phyloP scores from a whole-genome alignment of 129 eudicot species.

The Helianthus annuus region HanXRQr2.0-SUNRISE NC_035444.2:28424913-28425412 shows the following conservation, averaged over 20 bases:
- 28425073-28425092: neutral
- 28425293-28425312: too few species aligned
- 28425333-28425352: too few species aligned
- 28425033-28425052: neutral
- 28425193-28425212: too few species aligned
- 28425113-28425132: neutral
- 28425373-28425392: too few species aligned
- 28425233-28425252: too few species aligned
- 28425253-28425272: neutral
- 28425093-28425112: neutral
- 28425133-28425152: neutral
- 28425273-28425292: too few species aligned
- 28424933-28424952: constrained; percentile 50
- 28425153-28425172: neutral
- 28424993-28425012: constrained; percentile 24
- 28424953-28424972: constrained; percentile 42
- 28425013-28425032: neutral
- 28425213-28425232: too few species aligned
- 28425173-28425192: too few species aligned
- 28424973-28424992: constrained; percentile 26
- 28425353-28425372: too few species aligned
- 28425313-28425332: too few species aligned
- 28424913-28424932: constrained; percentile 44
- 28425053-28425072: neutral
- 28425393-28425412: too few species aligned